Evolutionary conservation across 73 alveolate genomes (phyloP).

Genomic region (Tetrahymena malaccensis): DNA sequence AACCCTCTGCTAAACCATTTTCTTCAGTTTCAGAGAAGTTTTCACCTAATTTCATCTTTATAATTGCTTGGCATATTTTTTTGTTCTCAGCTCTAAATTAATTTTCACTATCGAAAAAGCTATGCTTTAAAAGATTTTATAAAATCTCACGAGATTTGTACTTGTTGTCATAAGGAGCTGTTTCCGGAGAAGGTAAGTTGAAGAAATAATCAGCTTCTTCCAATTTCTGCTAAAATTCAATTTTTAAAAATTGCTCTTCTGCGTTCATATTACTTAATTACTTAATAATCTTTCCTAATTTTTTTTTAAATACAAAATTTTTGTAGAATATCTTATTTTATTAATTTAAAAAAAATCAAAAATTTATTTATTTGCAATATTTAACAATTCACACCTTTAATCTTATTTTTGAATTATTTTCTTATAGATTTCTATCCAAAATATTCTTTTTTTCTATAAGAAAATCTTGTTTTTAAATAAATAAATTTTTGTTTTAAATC

Average conservation of each 20-base stretch:
- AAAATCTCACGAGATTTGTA: conserved; percentile 64
- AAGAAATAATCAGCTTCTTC: conserved; percentile 5
- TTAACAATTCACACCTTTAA: not conserved
- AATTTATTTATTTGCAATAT: not conserved
- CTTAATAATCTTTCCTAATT: not conserved
- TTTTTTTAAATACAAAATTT: not conserved
- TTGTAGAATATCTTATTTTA: not conserved
- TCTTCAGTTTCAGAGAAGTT: conserved; percentile 77
- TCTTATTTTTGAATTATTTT: too few relatives aligned
- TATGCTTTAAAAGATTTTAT: conserved; percentile 31
- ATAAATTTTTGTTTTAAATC: too few relatives aligned
- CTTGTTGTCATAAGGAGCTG: conserved; percentile 59
- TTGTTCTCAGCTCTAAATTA: not conserved
- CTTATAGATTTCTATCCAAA: too few relatives aligned
- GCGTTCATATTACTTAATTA: not conserved
- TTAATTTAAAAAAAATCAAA: not conserved
- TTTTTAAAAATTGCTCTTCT: not conserved
- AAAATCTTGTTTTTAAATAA: too few relatives aligned
- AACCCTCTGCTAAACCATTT: conserved; percentile 44
- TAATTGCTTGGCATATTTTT: conserved; percentile 3
- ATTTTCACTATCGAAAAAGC: not conserved
- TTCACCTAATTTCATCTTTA: conserved; percentile 56
- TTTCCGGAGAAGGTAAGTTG: conserved; percentile 2
- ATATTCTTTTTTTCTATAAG: not conserved
- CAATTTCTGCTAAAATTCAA: not conserved